A percentile compares a stretch with the other conserved stretches of the same genome.
Evolutionary conservation across 192 early-diverging fungal genomes (phyloP).

Genomic region (Coemansia sp.): DNA sequence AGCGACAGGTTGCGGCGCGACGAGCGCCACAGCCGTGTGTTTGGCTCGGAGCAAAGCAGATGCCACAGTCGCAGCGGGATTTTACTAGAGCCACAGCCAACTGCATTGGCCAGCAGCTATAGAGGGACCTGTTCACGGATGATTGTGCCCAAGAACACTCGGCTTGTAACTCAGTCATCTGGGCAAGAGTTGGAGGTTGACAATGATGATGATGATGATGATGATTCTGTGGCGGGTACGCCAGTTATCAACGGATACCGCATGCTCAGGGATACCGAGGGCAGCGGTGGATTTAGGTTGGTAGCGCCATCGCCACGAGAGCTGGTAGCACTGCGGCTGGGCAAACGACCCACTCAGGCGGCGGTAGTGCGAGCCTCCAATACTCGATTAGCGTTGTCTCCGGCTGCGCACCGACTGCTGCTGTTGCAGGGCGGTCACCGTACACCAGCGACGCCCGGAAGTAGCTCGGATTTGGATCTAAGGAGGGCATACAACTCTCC

Average conservation of each 20-base stretch:
- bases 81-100: background rate
- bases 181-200: background rate
- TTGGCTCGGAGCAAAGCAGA: background rate
- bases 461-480: conserved; percentile 1
- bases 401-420: conserved; percentile 38
- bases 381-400: conserved; percentile 18
- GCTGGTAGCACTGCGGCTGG: conserved; percentile 9
- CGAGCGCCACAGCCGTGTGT: background rate
- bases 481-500: conserved; percentile 39
- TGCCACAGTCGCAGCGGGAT: background rate
- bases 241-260: conserved; percentile 37
- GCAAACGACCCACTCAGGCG: background rate
- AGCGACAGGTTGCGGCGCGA: conserved; percentile 10
- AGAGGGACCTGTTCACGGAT: too few species aligned
- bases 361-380: background rate
- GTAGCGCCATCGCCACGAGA: conserved; percentile 21
- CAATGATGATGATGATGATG: conserved; percentile 1
- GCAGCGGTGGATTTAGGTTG: conserved; percentile 17
- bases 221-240: conserved; percentile 18
- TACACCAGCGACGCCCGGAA: background rate
- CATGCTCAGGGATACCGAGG: conserved; percentile 18
- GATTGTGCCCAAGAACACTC: conserved; percentile 38
- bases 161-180: conserved; percentile 2
- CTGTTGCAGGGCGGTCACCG: background rate
- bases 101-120: background rate